Evolutionary conservation across 75 land plant species (phyloP).

Genomic region (Selaginella moellendorffii): DNA sequence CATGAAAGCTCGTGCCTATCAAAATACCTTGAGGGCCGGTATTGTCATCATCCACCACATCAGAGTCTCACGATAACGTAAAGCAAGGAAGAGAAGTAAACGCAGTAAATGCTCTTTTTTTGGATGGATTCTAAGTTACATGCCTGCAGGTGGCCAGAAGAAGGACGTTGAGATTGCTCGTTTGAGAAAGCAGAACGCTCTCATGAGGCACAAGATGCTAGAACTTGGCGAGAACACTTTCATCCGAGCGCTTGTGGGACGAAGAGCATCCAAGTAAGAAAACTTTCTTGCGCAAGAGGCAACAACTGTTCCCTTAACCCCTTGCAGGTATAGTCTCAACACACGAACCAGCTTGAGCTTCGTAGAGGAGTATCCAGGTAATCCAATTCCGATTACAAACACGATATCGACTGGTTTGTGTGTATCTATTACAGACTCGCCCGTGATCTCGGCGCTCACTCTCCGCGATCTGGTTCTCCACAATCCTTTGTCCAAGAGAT

Average conservation of each 20-base stretch:
- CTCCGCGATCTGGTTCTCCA: too few species aligned
- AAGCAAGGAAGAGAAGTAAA: too few species aligned
- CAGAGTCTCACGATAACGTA: too few species aligned
- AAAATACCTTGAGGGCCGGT: neutral
- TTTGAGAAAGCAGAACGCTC: neutral
- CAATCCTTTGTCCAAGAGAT: too few species aligned
- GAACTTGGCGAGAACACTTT: constrained; percentile 1
- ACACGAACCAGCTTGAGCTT: neutral
- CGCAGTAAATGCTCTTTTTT: too few species aligned
- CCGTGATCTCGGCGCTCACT: neutral
- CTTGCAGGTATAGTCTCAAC: neutral
- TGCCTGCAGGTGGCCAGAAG: constrained; percentile 2
- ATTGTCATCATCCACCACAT: neutral
- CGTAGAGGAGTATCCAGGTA: constrained; percentile 1
- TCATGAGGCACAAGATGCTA: neutral
- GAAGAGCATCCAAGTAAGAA: too few species aligned
- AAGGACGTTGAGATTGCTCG: neutral
- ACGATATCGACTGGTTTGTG: neutral
- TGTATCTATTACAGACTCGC: neutral
- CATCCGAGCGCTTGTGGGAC: neutral
- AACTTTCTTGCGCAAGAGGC: too few species aligned
- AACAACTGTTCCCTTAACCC: neutral
- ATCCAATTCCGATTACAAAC: neutral
- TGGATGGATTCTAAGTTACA: too few species aligned
- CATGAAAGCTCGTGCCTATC: too few species aligned